phyloP scores from a whole-genome alignment of 129 eudicot genomes.

The Glebionis coronaria region DNA sequence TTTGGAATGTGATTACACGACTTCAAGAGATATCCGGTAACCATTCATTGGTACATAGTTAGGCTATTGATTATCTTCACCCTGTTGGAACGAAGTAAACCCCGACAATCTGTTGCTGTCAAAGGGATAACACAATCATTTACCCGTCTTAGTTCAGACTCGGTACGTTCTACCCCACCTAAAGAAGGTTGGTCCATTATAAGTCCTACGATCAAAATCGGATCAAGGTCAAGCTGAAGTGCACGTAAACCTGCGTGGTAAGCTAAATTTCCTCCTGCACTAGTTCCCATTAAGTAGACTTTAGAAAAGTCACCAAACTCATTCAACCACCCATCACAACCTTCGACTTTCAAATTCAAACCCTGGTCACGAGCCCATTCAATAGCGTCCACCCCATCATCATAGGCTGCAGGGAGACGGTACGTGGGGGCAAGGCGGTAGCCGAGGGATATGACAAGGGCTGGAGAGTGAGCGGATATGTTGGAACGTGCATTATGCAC shows the following conservation, averaged over 20 bases:
- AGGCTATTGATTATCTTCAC: too few species aligned
- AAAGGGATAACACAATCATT: slow-evolving; percentile 26
- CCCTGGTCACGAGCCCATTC: slow-evolving; percentile 39
- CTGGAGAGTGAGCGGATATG: slow-evolving; percentile 30
- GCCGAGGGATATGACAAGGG: slow-evolving; percentile 31
- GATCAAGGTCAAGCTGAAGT: slow-evolving; percentile 30
- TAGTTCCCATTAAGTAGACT: slow-evolving; percentile 36
- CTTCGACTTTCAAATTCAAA: not conserved
- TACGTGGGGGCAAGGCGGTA: too few species aligned
- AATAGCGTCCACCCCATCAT: slow-evolving; percentile 50
- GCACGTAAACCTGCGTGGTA: slow-evolving; percentile 37
- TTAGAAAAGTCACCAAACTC: slow-evolving; percentile 39
- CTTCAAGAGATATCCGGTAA: too few species aligned
- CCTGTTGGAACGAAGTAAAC: too few species aligned
- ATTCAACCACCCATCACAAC: slow-evolving; percentile 34
- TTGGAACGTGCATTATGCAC: slow-evolving; percentile 34
- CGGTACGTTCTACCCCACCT: slow-evolving; percentile 30
- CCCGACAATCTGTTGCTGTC: slow-evolving; percentile 16
- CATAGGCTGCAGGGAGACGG: slow-evolving; percentile 11
- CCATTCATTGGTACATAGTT: too few species aligned
- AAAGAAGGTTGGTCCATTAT: slow-evolving; percentile 40
- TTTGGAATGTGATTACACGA: too few species aligned
- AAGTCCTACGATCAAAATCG: slow-evolving; percentile 33
- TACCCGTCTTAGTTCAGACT: slow-evolving; percentile 15
- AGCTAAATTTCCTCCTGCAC: slow-evolving; percentile 39